Evolutionary conservation across 2,329 filamentous ascomycete genomes (phyloP), one percentile per base, ranked within the genome.

Genomic region (Thermothelomyces thermophilus): DNA sequence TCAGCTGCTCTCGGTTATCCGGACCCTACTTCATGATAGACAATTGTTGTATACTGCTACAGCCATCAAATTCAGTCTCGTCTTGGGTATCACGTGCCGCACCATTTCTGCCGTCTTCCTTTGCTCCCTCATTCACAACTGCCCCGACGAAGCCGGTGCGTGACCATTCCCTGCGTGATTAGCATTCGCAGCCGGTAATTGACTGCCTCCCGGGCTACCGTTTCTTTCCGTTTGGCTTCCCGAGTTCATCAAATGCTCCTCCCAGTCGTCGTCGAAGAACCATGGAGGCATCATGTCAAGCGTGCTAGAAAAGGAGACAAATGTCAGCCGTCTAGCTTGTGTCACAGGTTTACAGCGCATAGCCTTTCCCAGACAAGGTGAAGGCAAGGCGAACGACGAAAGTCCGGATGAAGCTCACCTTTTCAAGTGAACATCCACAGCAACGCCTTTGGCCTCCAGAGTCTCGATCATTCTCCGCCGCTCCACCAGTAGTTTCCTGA

Each of bases 401-500:
- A 39, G 14, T n/a, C 13, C 13, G 6, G 22, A 36, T 16, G 16
- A 19, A 36, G 34, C 8, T 55, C 41, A 64, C 57, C 51, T 45
- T 31, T 60, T 63, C 44, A 62, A 22, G 7, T 57, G 43, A 2
- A 58, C 67, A 24, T 73, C 69, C 2, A 87, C 77, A 2, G 70
- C 68, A 1, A 80, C 80, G 13, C 82, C 81, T 13, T 72, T 70
- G 41, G 71, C 73, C 60, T 86, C 80, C 35, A 85, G 74, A 53
- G 75, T 70, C 22, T 73, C 68, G 46, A 86, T 71, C 50, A 87
- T 66, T 20, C 71, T 67, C 48, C 77, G 73, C 16, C 84, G 73
- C 63, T 80, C 76, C 41, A 73, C 69, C 8, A 87, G 66, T 62
- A 83, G 73, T 53, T 80, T 69, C 36, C 73, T 73, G 62, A 87